A percentile compares a stretch with the other conserved stretches of the same genome.
phyloP scores from a whole-genome alignment of 345 rosid species.

The Salix suchowensis region DNA sequence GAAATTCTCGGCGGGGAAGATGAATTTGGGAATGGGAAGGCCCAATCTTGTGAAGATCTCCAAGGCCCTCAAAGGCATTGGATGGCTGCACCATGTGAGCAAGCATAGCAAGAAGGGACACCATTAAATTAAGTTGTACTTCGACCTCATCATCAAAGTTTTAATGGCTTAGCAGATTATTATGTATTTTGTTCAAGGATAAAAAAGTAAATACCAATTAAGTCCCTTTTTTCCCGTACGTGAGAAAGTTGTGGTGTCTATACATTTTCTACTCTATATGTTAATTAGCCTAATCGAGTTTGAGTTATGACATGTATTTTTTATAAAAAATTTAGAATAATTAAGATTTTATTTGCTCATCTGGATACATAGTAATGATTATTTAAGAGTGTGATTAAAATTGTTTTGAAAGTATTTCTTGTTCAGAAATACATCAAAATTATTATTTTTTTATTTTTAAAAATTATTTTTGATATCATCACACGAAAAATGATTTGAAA shows the following conservation, averaged over 20 bases:
- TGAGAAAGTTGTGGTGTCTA: background rate
- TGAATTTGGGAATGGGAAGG: constrained; percentile 82
- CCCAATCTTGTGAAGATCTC: constrained; percentile 69
- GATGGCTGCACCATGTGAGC: constrained; percentile 59
- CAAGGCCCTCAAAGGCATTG: constrained; percentile 71
- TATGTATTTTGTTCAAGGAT: constrained; percentile 14
- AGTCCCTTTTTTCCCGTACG: background rate
- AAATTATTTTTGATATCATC: no score
- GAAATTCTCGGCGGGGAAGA: constrained; percentile 83
- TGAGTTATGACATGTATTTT: fast-evolving
- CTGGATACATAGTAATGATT: no score
- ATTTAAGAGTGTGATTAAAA: no score
- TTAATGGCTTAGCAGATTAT: background rate
- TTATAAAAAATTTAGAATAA: no score
- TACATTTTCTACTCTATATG: background rate
- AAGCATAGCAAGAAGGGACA: constrained; percentile 48
- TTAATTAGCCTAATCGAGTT: fast-evolving
- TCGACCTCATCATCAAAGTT: constrained; percentile 2
- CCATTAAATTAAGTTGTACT: constrained; percentile 8
- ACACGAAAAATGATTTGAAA: no score
- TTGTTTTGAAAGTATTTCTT: no score
- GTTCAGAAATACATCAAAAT: no score
- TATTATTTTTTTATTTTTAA: no score
- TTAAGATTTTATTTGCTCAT: no score
- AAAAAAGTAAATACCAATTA: constrained; percentile 21